Base-by-base conservation (phyloP, 768 basidiomycete genomes). In the Scleroderma bovista region DNA sequence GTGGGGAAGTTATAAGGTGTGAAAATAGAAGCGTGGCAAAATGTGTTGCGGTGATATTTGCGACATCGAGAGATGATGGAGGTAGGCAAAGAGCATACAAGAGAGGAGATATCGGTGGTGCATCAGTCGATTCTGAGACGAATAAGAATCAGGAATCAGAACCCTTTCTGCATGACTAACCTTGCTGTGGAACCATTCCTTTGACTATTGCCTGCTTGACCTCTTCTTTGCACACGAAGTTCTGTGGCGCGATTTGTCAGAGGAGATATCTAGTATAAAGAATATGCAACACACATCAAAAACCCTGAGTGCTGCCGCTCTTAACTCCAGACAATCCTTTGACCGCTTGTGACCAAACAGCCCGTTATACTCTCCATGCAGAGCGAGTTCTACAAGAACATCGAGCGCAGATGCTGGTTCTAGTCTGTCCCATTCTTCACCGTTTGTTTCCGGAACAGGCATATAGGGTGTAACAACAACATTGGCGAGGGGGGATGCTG, bases 371-470 rank as follows among this genome's bases (percentile, higher is more conserved):
- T 96, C 94, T 2, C 94, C 95, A 50, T 95, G 85, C 34, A 97
- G 71, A 11, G 83, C 82, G 15, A 92, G 76, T 52, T 89, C 85
- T 1, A 95, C 81, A 11, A 96, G 76, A 0, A 81, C 87, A 52
- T 93, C 87, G 6, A 95, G 76, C 0, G 89, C 88, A 3, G 89
- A 84, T 15, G 86, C 78, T 4, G 81, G 75, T 51, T 93, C 88
- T 20, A 95, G 65, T 19, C 93, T 78, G 64, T 94, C 90, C 90
- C 90, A 93, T 62, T 95, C 92, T 68, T 95, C 93, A 8, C 91
- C 91, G 52, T 88, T 79, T 48, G 94, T 78, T 66, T 90, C 81
- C 51, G 88, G 81, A 38, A 86, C 81, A 60, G 89, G 79, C 69
- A 86, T 74, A 64, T 89, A 83, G 54, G 86, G 80, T 48, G 86